A percentile compares a stretch with the other conserved stretches of the same genome.
Evolutionary conservation across 441 rosid species (phyloP).

Genomic region (Adansonia rubrostipa): DNA sequence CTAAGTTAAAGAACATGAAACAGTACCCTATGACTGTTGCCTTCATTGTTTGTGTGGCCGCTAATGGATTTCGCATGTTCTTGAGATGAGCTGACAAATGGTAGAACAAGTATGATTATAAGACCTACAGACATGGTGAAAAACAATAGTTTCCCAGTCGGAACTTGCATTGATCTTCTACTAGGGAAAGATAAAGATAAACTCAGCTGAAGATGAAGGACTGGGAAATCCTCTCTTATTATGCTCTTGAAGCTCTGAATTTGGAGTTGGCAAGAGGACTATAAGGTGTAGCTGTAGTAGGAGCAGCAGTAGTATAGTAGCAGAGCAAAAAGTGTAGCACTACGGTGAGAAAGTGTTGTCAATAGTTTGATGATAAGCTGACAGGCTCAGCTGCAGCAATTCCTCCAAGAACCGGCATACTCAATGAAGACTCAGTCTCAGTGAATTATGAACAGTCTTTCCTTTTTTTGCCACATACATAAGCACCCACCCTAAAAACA

Average conservation of each 20-base stretch:
- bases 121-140: slow-evolving; percentile 25
- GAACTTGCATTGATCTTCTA: slow-evolving; percentile 37
- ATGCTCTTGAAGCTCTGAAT: background rate
- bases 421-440: background rate
- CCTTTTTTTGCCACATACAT: slow-evolving; percentile 10
- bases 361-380: slow-evolving; percentile 11
- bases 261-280: background rate
- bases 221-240: background rate
- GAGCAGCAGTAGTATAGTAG: background rate
- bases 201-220: background rate
- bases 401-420: background rate
- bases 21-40: slow-evolving; percentile 46
- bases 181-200: background rate
- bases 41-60: slow-evolving; percentile 24
- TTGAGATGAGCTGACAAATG: slow-evolving; percentile 37
- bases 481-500: background rate
- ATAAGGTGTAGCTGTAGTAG: background rate
- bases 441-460: background rate
- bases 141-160: slow-evolving; percentile 28
- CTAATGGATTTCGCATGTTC: slow-evolving; percentile 17
- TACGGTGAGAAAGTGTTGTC: background rate
- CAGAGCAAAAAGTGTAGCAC: background rate
- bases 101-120: slow-evolving; percentile 27
- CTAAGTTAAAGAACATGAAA: slow-evolving; percentile 13
- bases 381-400: background rate